phyloP scores from a whole-genome alignment of 169 alveolate genomes.

The Plasmodium inui region DNA sequence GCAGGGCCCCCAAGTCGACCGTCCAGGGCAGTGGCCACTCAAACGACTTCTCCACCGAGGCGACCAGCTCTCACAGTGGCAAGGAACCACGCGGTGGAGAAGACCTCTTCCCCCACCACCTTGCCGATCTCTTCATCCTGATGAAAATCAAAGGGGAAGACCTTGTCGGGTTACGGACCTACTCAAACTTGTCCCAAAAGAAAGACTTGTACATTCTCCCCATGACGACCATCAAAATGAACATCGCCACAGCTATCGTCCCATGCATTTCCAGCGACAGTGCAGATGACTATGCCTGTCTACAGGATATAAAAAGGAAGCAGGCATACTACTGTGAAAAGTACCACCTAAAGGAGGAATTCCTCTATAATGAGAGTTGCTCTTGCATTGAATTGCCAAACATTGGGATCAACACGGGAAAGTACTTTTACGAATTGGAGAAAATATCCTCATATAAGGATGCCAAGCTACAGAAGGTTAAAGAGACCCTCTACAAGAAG shows the following conservation, averaged over 20 bases:
- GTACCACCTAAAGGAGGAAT: conserved; percentile 82
- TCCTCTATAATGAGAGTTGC: conserved; percentile 90
- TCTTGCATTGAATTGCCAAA: conserved; percentile 95
- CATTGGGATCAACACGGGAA: conserved; percentile 85
- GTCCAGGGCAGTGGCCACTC: background rate
- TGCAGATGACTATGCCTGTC: conserved; percentile 98
- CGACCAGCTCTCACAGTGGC: background rate
- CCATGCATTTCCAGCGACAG: conserved; percentile 99
- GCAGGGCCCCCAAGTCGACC: background rate
- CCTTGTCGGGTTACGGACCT: conserved; percentile 94
- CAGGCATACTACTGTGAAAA: conserved; percentile 85
- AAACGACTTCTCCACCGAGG: background rate
- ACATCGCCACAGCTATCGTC: conserved; percentile 98
- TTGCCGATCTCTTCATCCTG: conserved; percentile 70
- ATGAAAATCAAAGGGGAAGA: conserved; percentile 89
- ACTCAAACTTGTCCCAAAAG: conserved; percentile 94
- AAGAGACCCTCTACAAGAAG: conserved; percentile 95
- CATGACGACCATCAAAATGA: conserved; percentile 97
- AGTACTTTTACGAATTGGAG: conserved; percentile 83
- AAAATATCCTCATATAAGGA: conserved; percentile 94
- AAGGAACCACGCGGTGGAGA: background rate
- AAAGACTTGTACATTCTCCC: conserved; percentile 96
- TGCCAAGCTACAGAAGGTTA: conserved; percentile 94
- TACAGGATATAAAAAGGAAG: conserved; percentile 93
- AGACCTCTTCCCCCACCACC: background rate